Percentiles rank a stretch among this genome's conserved stretches.
Conservation (phyloP, 305 asterid species). For the Ajuga reptans region DNA sequence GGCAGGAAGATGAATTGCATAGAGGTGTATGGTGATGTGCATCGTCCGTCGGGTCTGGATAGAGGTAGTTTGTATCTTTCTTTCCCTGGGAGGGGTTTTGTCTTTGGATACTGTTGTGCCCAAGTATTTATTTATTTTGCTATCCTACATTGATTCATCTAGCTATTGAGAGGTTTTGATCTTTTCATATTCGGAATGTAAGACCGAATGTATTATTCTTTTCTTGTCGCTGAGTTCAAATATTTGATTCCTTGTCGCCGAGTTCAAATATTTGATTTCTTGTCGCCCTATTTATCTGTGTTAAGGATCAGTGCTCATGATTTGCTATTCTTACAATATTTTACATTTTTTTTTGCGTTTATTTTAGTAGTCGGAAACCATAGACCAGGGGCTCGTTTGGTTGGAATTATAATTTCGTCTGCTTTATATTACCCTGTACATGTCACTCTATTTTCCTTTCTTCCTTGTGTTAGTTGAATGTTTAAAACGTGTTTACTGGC, state of each 20-base stretch:
- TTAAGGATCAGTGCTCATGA: too few species aligned
- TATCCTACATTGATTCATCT: conserved; percentile 20
- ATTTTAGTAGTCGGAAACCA: too few species aligned
- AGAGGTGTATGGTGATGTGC: conserved; percentile 21
- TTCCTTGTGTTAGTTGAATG: too few species aligned
- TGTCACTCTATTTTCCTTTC: too few species aligned
- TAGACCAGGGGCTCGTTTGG: too few species aligned
- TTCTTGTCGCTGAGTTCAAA: conserved; percentile 5
- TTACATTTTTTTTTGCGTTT: too few species aligned
- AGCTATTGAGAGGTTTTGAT: conserved; percentile 27
- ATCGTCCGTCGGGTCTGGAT: conserved; percentile 15
- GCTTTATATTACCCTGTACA: too few species aligned
- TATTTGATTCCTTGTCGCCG: conserved; percentile 9
- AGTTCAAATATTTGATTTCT: background rate
- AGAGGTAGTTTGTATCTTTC: conserved; percentile 26
- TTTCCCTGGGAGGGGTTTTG: conserved; percentile 28
- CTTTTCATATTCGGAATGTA: conserved; percentile 22
- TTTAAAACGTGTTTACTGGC: too few species aligned
- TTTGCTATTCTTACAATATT: too few species aligned
- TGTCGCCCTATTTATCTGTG: too few species aligned
- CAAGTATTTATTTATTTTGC: background rate
- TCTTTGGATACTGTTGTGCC: conserved; percentile 26
- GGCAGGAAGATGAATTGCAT: conserved; percentile 29
- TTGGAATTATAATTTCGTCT: too few species aligned
- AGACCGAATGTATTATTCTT: conserved; percentile 14